phyloP scores from a whole-genome alignment of 768 basidiomycete species.

The Sporobolomyces roseus region DNA sequence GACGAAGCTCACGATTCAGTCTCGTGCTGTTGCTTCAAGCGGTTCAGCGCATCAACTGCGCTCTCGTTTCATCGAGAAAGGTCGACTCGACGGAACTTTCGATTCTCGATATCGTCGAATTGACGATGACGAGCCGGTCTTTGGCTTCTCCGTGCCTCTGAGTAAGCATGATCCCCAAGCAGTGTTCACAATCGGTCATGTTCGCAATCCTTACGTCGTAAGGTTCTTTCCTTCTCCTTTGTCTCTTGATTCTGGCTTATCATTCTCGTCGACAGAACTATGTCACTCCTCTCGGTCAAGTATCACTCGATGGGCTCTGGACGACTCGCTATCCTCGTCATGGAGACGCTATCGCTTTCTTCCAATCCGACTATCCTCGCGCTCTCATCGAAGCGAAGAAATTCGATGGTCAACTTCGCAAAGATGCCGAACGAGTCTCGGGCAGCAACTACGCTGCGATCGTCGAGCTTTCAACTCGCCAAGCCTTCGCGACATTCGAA shows the following conservation, averaged over 20 bases:
- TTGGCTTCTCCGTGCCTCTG: slow-evolving; percentile 18
- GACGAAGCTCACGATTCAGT: background rate
- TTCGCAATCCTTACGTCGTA: slow-evolving; percentile 29
- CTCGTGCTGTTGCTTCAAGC: slow-evolving; percentile 1
- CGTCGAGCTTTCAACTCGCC: slow-evolving; percentile 39
- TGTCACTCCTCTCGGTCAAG: slow-evolving; percentile 17
- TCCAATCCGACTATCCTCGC: slow-evolving; percentile 22
- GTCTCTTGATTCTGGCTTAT: background rate
- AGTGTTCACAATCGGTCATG: slow-evolving; percentile 27
- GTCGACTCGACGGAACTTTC: slow-evolving; percentile 12
- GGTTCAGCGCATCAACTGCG: background rate
- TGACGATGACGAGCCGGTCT: slow-evolving; percentile 21
- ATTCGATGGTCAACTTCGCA: slow-evolving; percentile 33
- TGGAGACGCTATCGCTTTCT: slow-evolving; percentile 21
- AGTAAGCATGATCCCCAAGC: background rate
- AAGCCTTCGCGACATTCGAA: slow-evolving; percentile 42
- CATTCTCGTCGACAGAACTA: slow-evolving; percentile 11
- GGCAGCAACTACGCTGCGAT: slow-evolving; percentile 38
- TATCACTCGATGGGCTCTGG: slow-evolving; percentile 24
- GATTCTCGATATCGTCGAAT: slow-evolving; percentile 12
- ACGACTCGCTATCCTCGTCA: slow-evolving; percentile 7
- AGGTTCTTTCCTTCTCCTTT: background rate
- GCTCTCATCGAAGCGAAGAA: slow-evolving; percentile 8
- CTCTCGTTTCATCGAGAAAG: slow-evolving; percentile 10
- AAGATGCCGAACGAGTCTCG: slow-evolving; percentile 32